A percentile compares a stretch with the other conserved stretches of the same genome.
These are phyloP conservation scores for Coemansia sp. DNA, from an alignment of 192 early-diverging fungal species.

Conservation along the genomic window DNA sequence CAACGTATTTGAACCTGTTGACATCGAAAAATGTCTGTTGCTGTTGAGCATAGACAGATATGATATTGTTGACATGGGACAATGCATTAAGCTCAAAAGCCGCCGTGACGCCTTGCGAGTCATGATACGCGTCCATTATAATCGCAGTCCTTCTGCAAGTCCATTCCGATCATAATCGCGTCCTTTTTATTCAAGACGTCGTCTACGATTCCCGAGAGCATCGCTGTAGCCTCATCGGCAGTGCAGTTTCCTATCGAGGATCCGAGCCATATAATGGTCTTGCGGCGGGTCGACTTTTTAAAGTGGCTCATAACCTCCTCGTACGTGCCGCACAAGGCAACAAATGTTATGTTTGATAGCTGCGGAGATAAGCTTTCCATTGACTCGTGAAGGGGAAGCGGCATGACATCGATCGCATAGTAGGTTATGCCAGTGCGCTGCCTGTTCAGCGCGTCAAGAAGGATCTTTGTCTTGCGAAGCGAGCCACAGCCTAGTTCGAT, in stretches of 20 bases:
- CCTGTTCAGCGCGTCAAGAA: slow-evolving; percentile 75
- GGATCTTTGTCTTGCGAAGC: slow-evolving; percentile 83
- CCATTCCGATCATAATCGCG: slow-evolving; percentile 82
- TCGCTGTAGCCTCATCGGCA: slow-evolving; percentile 65
- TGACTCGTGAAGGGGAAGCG: slow-evolving; percentile 72
- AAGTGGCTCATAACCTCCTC: slow-evolving; percentile 75
- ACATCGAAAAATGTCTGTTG: slow-evolving; percentile 60
- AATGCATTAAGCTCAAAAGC: slow-evolving; percentile 88
- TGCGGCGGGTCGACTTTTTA: slow-evolving; percentile 58
- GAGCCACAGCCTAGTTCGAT: slow-evolving; percentile 91
- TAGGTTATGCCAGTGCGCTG: slow-evolving; percentile 70
- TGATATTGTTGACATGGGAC: slow-evolving; percentile 72
- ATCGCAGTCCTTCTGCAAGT: slow-evolving; percentile 72
- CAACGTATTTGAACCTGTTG: slow-evolving; percentile 69
- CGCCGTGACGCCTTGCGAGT: slow-evolving; percentile 71
- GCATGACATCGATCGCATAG: slow-evolving; percentile 89
- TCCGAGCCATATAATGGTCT: slow-evolving; percentile 87
- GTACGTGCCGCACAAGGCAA: slow-evolving; percentile 88
- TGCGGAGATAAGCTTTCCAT: slow-evolving; percentile 63
- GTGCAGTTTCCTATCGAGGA: slow-evolving; percentile 84
- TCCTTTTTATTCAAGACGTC: slow-evolving; percentile 69
- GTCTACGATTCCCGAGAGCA: slow-evolving; percentile 62
- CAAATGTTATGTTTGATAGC: slow-evolving; percentile 70
- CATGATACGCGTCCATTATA: slow-evolving; percentile 84
- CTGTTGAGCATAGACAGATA: slow-evolving; percentile 47